Conservation (phyloP, 139 green algal genomes). For the Tetradesmus obliquus region DNA sequence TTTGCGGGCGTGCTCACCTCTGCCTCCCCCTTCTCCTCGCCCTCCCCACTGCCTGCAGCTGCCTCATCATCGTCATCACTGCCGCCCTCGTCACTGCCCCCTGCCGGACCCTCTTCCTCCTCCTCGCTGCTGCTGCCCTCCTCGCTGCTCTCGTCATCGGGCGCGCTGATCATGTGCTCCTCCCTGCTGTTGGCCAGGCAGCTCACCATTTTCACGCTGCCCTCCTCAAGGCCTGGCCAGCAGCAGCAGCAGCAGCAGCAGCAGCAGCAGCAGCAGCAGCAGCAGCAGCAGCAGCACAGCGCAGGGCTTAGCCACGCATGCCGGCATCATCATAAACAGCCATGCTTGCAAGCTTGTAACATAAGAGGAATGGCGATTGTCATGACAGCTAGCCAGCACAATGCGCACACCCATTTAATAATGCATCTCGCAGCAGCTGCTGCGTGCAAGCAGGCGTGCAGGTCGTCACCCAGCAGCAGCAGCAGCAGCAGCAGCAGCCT, state of each 20-base stretch:
- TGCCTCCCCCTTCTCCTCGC: not conserved
- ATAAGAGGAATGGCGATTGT: too few species aligned
- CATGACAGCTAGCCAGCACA: too few species aligned
- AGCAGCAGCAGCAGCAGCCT: not conserved
- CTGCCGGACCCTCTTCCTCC: constrained; percentile 15
- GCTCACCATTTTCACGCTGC: constrained; percentile 50
- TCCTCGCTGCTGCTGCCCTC: constrained; percentile 13
- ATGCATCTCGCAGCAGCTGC: not conserved
- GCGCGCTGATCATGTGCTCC: constrained; percentile 54
- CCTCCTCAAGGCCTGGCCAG: not conserved
- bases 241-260: not conserved
- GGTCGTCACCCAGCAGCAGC: not conserved
- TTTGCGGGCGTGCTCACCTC: not conserved
- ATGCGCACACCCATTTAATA: too few species aligned
- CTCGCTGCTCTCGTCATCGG: not conserved
- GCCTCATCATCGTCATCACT: not conserved
- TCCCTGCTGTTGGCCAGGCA: constrained; percentile 55
- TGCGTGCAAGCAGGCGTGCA: not conserved
- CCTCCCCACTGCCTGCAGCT: not conserved
- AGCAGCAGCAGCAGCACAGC: not conserved
- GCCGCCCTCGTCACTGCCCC: not conserved
- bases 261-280: not conserved
- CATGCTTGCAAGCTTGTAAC: too few species aligned
- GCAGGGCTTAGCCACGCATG: too few species aligned
- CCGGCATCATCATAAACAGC: too few species aligned